Conservation (phyloP, 2,329 filamentous ascomycete genomes). For the Bimuria novae-zelandiae region DNA sequence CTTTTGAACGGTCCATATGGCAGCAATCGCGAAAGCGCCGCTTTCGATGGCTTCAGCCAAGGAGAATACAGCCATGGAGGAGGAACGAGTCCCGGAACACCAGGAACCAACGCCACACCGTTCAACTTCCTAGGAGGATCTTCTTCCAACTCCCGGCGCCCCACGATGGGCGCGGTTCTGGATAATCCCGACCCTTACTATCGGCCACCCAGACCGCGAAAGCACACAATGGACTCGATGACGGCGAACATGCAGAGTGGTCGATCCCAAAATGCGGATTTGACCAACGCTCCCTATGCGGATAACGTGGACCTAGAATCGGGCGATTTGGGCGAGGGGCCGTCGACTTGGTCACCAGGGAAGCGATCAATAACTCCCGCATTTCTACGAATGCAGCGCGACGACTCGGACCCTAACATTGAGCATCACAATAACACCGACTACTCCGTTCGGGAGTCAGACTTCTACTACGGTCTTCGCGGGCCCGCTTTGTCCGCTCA, state of each 20-base stretch:
- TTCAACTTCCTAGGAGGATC: slow-evolving; percentile 69
- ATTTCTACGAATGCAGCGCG: slow-evolving; percentile 55
- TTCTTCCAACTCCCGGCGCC: slow-evolving; percentile 48
- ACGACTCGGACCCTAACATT: slow-evolving; percentile 60
- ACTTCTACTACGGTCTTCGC: slow-evolving; percentile 94
- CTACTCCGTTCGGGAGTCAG: slow-evolving; percentile 91
- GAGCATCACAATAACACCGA: slow-evolving; percentile 68
- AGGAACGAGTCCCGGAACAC: slow-evolving; percentile 71
- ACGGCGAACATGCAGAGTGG: slow-evolving; percentile 53
- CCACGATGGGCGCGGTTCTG: slow-evolving; percentile 40
- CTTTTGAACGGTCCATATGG: slow-evolving; percentile 58
- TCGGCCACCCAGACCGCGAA: slow-evolving; percentile 75
- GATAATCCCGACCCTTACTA: slow-evolving; percentile 77
- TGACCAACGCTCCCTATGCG: slow-evolving; percentile 51
- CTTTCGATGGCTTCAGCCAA: slow-evolving; percentile 59
- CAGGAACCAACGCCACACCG: slow-evolving; percentile 69
- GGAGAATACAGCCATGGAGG: slow-evolving; percentile 60
- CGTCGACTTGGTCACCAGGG: slow-evolving; percentile 31
- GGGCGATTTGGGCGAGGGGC: slow-evolving; percentile 40
- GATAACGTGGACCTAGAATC: slow-evolving; percentile 47
- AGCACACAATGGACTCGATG: slow-evolving; percentile 59
- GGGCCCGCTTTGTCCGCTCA: slow-evolving; percentile 83
- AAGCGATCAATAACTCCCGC: slow-evolving; percentile 49
- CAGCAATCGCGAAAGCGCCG: slow-evolving; percentile 54
- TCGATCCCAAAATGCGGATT: slow-evolving; percentile 54